Evolutionary conservation across 352 stramenopile genomes (phyloP), one percentile per base, ranked within the genome.

Genomic region (Phytophthora rubi): DNA sequence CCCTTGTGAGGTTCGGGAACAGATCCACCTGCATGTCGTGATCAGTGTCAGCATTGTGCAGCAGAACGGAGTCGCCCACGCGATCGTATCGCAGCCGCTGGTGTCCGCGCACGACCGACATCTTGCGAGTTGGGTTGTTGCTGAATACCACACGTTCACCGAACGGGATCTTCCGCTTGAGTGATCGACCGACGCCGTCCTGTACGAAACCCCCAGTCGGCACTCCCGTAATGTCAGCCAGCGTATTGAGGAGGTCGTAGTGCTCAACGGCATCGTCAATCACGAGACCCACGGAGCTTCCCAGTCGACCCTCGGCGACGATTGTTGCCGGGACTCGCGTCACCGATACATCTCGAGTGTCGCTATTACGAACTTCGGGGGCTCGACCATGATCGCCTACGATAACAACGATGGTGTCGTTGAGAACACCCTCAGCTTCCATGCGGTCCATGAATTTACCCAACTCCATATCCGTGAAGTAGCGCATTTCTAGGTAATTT

Each of bases 381-480:
- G 7, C 45, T 3, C 45, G 45, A 4, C 45, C 45, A 12, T 52
- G 45, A 28, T 52, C 45, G 21, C 45, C 45, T 6, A 52, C 45
- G 45, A 52, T 52, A 30, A 52, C 9, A 28, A 52, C 45, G 18
- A 52, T 52, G n/a, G 45, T 52, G 21, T 52, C 45, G n/a, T 52
- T 52, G 18, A 52, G 45, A 28, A 52, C 45, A 26, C 45, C 45
- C 6, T n/a, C 45, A 0, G n/a, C 21, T 28, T 52, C 45, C 45
- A 52, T 52, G 18, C 45, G 45, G 9, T 52, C 45, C 45, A 52
- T 10, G 21, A 52, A 52, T n/a, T 52, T 52, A 1, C 45, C 45
- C 45, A 52, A 28, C 45, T 52, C 45, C 45, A 52, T 52, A 16
- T 52, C 45, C 9, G 45, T 52, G n/a, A 52, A 52, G 45, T 52